Evolutionary conservation across 1,139 yeast genomes (phyloP), one percentile per base, ranked within the genome.

Genomic region (Blastobotrys niveus): DNA sequence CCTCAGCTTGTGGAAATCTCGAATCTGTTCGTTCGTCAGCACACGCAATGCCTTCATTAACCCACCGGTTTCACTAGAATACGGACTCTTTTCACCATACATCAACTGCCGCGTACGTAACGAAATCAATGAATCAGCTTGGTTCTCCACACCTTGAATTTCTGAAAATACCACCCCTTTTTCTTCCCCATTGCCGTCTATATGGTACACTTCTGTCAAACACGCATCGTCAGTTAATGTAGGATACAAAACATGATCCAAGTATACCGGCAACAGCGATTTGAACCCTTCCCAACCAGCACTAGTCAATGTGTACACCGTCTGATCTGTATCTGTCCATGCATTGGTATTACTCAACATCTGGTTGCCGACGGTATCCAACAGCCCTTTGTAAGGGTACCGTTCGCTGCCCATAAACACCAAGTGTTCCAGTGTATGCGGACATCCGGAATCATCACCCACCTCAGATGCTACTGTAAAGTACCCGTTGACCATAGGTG

Each of bases 281-380:
- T 76, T 77, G 64, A 93, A 93, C 0, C 97, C 98, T 46, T 85
- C 88, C 96, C 96, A 89, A 5, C 98, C 98, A 0, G 97, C 97
- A 34, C 95, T 80, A 8, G 83, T 77, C 46, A 93, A 70, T 1
- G 96, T 87, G 59, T 91, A 93, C 2, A 88, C 96, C 0, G 99
- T 93, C 60, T 87, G 95, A 64, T 93, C 98, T 2, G 91, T 85
- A 1, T 83, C 88, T 0, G 99, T 91, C 96, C 96, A 89, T 0
- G 99, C 99, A 60, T 93, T 93, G 1, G 98, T 93, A 7, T 80
- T 73, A 1, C 96, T 84, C 63, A 83, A 83, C 53, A 88, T 80
- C 47, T 87, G 67, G 60, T 88, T 87, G 5, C 97, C 96, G 46
- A 89, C 72, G 7, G 80, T 80, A 58, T 93, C 98, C 40, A 93